Conservation (phyloP, 352 stramenopile genomes). For the Phytophthora podocarpi region DNA sequence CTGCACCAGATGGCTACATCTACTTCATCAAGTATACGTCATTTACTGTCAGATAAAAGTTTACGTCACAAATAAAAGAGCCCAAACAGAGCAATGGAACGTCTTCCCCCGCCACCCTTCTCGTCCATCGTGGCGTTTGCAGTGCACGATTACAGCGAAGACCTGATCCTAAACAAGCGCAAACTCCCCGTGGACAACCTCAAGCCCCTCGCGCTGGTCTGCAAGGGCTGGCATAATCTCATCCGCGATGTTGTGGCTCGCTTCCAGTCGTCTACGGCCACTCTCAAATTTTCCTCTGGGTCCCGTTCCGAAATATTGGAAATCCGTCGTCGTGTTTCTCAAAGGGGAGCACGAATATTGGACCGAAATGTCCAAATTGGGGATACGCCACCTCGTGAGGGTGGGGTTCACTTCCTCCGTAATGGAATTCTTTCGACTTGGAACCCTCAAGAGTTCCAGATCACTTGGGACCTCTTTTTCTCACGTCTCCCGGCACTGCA, state of each 20-base stretch:
- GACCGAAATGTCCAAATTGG: slow-evolving; percentile 40
- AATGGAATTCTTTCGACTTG: not conserved
- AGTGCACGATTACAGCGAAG: slow-evolving; percentile 23
- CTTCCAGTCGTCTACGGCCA: slow-evolving; percentile 14
- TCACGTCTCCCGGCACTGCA: slow-evolving; percentile 22
- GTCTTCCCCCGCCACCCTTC: slow-evolving; percentile 34
- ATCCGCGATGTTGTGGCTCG: slow-evolving; percentile 28
- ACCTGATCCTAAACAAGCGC: slow-evolving; percentile 5
- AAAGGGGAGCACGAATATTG: slow-evolving; percentile 28
- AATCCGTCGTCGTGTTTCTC: slow-evolving; percentile 13
- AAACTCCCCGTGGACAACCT: slow-evolving; percentile 6
- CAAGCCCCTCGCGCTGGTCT: slow-evolving; percentile 32
- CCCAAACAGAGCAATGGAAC: slow-evolving; percentile 4
- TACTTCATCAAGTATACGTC: too few species aligned
- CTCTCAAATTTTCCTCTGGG: slow-evolving; percentile 20
- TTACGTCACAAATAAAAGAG: not conserved
- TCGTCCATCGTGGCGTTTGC: slow-evolving; percentile 35
- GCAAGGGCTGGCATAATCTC: slow-evolving; percentile 23
- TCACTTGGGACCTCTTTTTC: slow-evolving; percentile 36
- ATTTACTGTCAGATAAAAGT: too few species aligned
- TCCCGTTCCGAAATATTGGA: slow-evolving; percentile 20
- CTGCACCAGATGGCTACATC: too few species aligned
- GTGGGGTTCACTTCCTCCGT: not conserved
- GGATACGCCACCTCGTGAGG: not conserved
- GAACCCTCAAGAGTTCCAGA: slow-evolving; percentile 9